Evolutionary conservation across 2,329 filamentous ascomycete species (phyloP), one percentile per base, ranked within the genome.

Genomic region (Zasmidium citrigriseum): DNA sequence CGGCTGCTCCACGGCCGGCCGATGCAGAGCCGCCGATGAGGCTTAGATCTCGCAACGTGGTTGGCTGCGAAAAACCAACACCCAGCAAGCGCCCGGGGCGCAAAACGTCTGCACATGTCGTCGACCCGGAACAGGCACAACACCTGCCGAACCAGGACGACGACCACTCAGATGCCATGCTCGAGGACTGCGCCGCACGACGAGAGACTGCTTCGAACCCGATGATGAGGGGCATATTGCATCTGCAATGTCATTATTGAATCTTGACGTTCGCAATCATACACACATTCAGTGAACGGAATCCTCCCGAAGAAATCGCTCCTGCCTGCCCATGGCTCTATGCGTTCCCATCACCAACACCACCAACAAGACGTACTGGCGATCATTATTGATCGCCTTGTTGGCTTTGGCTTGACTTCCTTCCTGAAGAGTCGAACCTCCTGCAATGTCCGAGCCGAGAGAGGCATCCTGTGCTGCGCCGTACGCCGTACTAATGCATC

Each of bases 51-150:
- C n/a, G n/a, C n/a, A n/a, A n/a, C n/a, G n/a, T n/a, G n/a, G n/a
- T n/a, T n/a, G n/a, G n/a, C n/a, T n/a, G n/a, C n/a, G n/a, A 46
- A 11, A n/a, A 48, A 57, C 55, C 55, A 57, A 57, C 55, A 57
- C 49, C 34, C 48, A 52, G 52, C 48, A 52, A 34, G 45, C 53
- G 53, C 52, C 22, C 34, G 53, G 25, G 52, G 53, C 53, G 53
- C n/a, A n/a, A n/a, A n/a, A n/a, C n/a, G n/a, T n/a, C n/a, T n/a
- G n/a, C n/a, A n/a, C n/a, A n/a, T n/a, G n/a, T n/a, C n/a, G n/a
- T n/a, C 16, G 34, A 41, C 34, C 34, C 7, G 34, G 34, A 41
- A 29, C n/a, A 41, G 7, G 34, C 18, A 41, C 34, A 41, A 41
- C 5, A 16, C 34, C 16, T 41, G 34, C 34, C 34, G 34, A 41